Evolutionary conservation across 2,329 filamentous ascomycete genomes (phyloP).

Genomic region (Cyphellophora europaea): DNA sequence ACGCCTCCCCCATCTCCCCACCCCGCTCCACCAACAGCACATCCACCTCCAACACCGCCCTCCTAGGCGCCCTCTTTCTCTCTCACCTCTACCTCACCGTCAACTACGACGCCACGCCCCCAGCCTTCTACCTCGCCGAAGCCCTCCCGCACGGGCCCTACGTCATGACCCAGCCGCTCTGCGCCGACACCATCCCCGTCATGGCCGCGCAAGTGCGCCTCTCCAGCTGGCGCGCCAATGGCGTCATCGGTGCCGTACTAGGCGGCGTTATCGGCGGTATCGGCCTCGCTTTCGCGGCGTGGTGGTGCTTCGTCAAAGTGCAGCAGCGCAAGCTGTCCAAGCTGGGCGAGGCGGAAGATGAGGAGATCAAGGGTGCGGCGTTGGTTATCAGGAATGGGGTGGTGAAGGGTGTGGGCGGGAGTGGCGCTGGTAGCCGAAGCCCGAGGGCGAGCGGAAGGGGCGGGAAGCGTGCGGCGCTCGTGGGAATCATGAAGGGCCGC

Average conservation of each 20-base stretch:
- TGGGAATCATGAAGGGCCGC: background rate
- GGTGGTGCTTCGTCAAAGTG: conserved; percentile 6
- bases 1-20: conserved; percentile 18
- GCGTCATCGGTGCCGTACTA: conserved; percentile 17
- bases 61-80: conserved; percentile 32
- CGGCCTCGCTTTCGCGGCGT: conserved; percentile 12
- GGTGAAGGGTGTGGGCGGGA: no score
- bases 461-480: no score
- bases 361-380: background rate
- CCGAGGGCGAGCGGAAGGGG: background rate
- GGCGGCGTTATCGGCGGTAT: conserved; percentile 24
- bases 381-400: background rate
- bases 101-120: conserved; percentile 27
- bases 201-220: conserved; percentile 19
- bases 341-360: background rate
- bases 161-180: conserved; percentile 32
- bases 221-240: conserved; percentile 9
- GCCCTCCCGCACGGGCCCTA: conserved; percentile 29
- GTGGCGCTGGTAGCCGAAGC: background rate
- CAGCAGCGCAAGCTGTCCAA: background rate
- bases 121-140: conserved; percentile 30
- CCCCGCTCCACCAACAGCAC: conserved; percentile 20
- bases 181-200: conserved; percentile 25
- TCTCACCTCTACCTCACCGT: conserved; percentile 35
- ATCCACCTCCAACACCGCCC: conserved; percentile 17